phyloP scores from a whole-genome alignment of 192 early-diverging fungal species.

The Phlyctochytrium arcticum region DNA sequence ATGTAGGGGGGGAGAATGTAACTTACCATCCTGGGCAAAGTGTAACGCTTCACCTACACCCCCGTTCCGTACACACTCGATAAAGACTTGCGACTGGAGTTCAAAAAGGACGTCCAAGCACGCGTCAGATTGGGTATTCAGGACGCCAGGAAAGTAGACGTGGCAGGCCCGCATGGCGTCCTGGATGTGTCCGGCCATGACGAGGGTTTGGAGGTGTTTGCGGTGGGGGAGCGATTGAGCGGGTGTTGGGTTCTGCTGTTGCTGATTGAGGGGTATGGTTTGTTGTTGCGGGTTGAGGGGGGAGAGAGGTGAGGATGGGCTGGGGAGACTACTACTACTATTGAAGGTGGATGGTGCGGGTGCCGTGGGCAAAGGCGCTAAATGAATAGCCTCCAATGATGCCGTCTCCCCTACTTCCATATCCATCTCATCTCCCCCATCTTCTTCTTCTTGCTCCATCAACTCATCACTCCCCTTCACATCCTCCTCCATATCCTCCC shows the following conservation, averaged over 20 bases:
- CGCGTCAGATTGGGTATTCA: conserved; percentile 31
- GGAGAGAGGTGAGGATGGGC: no score
- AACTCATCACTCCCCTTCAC: not conserved
- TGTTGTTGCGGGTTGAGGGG: no score
- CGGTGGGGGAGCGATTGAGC: conserved; percentile 29
- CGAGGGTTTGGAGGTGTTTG: conserved; percentile 30
- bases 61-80: conserved; percentile 51
- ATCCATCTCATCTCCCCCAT: not conserved
- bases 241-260: no score
- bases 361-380: no score
- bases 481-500: not conserved
- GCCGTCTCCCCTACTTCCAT: conserved; percentile 6
- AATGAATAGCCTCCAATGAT: not conserved
- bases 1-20: not conserved
- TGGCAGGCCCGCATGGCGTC: conserved; percentile 46
- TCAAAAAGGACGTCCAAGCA: conserved; percentile 52
- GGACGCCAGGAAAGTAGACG: conserved; percentile 36
- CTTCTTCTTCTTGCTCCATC: not conserved
- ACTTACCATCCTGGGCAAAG: conserved; percentile 55
- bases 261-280: no score
- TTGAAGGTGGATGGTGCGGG: no score
- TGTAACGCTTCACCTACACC: conserved; percentile 47
- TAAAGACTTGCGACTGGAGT: conserved; percentile 63
- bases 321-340: no score
- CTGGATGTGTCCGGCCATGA: conserved; percentile 23